phyloP scores from a whole-genome alignment of 192 early-diverging fungal species.

The Spizellomyces sp. region DNA sequence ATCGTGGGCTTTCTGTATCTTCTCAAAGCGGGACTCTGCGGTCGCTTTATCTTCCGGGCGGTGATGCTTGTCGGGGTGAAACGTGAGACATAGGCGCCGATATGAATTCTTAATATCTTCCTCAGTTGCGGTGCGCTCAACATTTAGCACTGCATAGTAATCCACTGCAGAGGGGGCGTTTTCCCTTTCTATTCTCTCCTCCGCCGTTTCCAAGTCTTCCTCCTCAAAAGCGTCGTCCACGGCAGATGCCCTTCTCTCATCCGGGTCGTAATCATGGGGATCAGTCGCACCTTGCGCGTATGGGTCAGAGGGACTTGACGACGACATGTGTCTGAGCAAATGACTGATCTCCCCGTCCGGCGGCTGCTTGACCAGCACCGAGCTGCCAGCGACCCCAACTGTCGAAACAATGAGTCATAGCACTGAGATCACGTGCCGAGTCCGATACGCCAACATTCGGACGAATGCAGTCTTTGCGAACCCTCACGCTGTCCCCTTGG shows the following conservation, averaged over 20 bases:
- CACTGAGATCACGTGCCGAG: too few relatives aligned
- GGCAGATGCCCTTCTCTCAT: too few relatives aligned
- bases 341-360: too few relatives aligned
- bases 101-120: conserved; percentile 58
- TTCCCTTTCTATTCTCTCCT: conserved; percentile 18
- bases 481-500: too few relatives aligned
- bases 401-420: too few relatives aligned
- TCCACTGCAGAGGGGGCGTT: conserved; percentile 22
- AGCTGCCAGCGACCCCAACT: too few relatives aligned
- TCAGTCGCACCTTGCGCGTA: background rate
- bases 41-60: conserved; percentile 44
- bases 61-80: conserved; percentile 63
- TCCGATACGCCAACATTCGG: too few relatives aligned
- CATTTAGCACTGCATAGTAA: conserved; percentile 45
- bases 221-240: background rate
- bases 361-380: too few relatives aligned
- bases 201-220: conserved; percentile 25
- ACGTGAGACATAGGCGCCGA: conserved; percentile 49
- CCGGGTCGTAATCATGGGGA: background rate
- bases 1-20: conserved; percentile 56
- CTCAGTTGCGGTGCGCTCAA: conserved; percentile 45
- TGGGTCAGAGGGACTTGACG: background rate
- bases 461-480: too few relatives aligned
- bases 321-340: too few relatives aligned
- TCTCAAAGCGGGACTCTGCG: conserved; percentile 50